Evolutionary conservation across 2,329 filamentous ascomycete genomes (phyloP).

Genomic region (Tolypocladium album): DNA sequence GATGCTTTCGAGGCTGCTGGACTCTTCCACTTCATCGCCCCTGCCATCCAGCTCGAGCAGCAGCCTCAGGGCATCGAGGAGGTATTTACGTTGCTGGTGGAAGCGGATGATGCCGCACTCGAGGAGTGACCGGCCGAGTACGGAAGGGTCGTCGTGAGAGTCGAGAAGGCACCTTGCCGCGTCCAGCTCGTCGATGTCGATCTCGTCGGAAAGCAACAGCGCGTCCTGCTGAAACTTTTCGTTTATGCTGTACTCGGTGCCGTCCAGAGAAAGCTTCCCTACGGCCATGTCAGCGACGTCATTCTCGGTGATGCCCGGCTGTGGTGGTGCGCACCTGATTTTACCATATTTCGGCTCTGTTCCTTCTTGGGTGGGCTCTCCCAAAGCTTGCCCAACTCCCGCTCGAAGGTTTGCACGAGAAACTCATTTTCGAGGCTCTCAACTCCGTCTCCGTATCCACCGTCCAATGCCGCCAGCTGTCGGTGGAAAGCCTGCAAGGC

Average conservation of each 20-base stretch:
- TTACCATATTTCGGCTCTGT: slow-evolving; percentile 60
- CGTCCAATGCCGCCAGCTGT: slow-evolving; percentile 68
- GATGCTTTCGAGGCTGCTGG: slow-evolving; percentile 19
- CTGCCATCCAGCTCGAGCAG: slow-evolving; percentile 55
- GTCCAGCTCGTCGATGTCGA: slow-evolving; percentile 83
- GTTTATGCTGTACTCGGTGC: slow-evolving; percentile 70
- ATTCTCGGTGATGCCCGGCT: not conserved
- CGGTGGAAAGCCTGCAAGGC: slow-evolving; percentile 76
- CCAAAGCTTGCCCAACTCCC: slow-evolving; percentile 61
- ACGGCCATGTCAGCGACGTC: slow-evolving; percentile 6
- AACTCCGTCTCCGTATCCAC: slow-evolving; percentile 49
- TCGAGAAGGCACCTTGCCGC: slow-evolving; percentile 68
- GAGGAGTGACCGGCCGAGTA: slow-evolving; percentile 61
- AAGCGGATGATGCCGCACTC: slow-evolving; percentile 78
- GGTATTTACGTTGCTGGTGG: slow-evolving; percentile 72
- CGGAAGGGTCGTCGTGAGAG: slow-evolving; percentile 56
- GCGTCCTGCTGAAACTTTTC: slow-evolving; percentile 76
- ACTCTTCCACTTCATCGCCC: slow-evolving; percentile 41
- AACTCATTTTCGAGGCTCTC: slow-evolving; percentile 63
- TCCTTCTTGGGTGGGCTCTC: slow-evolving; percentile 67
- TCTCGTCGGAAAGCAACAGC: slow-evolving; percentile 72
- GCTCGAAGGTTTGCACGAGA: slow-evolving; percentile 58
- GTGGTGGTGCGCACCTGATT: slow-evolving; percentile 43
- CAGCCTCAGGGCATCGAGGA: slow-evolving; percentile 75
- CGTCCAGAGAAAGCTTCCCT: slow-evolving; percentile 69